A percentile compares a stretch with the other conserved stretches of the same genome.
Evolutionary conservation across 768 basidiomycete species (phyloP).

Genomic region (Mrakia gelida): DNA sequence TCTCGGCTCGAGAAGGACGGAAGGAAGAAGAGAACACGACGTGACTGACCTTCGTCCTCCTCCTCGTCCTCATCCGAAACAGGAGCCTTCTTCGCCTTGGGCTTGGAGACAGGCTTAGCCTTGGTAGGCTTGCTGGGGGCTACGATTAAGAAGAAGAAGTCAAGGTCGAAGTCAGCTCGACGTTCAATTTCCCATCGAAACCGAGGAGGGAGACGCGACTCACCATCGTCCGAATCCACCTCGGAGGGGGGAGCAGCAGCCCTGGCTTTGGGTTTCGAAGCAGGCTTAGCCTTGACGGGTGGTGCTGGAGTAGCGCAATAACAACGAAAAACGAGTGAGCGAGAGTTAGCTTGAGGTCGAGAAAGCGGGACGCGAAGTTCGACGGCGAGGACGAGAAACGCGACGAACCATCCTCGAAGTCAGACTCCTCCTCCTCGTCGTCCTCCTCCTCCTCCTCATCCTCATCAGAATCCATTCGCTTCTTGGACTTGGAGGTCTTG

Average conservation of each 20-base stretch:
- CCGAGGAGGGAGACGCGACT: not conserved
- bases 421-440: constrained; percentile 5
- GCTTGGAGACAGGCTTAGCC: constrained; percentile 7
- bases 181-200: too few species aligned
- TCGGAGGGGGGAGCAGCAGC: not conserved
- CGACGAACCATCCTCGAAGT: not conserved
- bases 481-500: not conserved
- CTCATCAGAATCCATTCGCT: not conserved
- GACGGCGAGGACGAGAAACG: not conserved
- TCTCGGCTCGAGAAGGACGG: not conserved
- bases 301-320: not conserved
- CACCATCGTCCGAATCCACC: constrained; percentile 18
- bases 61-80: constrained; percentile 7
- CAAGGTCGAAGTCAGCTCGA: not conserved
- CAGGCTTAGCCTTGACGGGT: not conserved
- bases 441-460: not conserved
- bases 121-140: not conserved
- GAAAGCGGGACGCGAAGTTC: not conserved
- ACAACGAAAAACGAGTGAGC: not conserved
- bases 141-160: not conserved
- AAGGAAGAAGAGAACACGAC: not conserved
- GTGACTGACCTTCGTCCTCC: constrained; percentile 19
- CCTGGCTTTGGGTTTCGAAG: not conserved
- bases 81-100: not conserved
- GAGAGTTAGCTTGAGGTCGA: not conserved